Conservation (phyloP, 805 yeast species). For the Torulaspora microellipsoides region DNA sequence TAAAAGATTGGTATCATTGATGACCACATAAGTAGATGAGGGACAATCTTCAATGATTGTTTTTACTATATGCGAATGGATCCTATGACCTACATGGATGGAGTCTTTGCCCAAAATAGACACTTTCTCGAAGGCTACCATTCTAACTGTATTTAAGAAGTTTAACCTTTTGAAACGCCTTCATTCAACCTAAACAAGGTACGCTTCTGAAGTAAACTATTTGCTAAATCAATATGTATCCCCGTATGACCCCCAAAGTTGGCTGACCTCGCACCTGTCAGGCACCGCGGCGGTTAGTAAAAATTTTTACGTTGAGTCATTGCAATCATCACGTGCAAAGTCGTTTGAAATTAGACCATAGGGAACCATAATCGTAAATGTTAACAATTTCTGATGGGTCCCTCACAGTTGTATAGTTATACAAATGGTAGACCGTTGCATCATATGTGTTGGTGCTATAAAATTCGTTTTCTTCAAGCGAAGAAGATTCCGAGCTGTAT, state of each 20-base stretch:
- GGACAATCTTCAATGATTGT: slow-evolving; percentile 58
- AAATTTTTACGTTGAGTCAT: slow-evolving; percentile 8
- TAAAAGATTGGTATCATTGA: slow-evolving; percentile 79
- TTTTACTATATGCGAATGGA: slow-evolving; percentile 65
- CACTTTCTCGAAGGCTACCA: slow-evolving; percentile 45
- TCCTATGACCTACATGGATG: slow-evolving; percentile 86
- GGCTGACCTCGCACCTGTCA: slow-evolving; percentile 8
- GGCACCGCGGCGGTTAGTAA: not conserved
- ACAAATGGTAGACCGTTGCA: slow-evolving; percentile 14
- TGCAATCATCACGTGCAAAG: slow-evolving; percentile 12
- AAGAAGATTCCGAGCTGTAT: slow-evolving; percentile 3
- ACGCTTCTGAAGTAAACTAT: too few species aligned
- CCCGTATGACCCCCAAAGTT: not conserved
- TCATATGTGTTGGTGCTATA: slow-evolving; percentile 34
- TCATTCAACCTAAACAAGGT: not conserved
- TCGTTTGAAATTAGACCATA: slow-evolving; percentile 25
- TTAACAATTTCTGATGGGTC: slow-evolving; percentile 24
- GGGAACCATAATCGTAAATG: slow-evolving; percentile 31
- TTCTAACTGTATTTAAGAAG: not conserved
- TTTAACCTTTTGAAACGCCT: not conserved
- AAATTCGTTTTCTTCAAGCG: slow-evolving; percentile 11
- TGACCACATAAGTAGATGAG: slow-evolving; percentile 88
- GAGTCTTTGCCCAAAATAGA: slow-evolving; percentile 75
- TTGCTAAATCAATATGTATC: too few species aligned
- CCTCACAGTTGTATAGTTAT: slow-evolving; percentile 9